phyloP scores from a whole-genome alignment of 2,329 filamentous ascomycete species.

The Curvularia verruculosa region DNA sequence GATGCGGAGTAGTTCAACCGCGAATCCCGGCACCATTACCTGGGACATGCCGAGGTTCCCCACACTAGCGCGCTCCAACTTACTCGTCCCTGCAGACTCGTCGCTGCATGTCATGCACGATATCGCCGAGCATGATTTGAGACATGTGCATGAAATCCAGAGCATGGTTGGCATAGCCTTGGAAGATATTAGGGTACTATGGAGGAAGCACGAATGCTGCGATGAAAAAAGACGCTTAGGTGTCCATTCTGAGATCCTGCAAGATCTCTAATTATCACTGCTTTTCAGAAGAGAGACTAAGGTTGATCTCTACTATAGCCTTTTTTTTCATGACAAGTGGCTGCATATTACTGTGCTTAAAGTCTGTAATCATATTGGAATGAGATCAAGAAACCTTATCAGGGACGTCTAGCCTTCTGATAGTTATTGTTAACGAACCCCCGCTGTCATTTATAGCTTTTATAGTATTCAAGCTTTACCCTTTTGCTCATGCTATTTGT shows the following conservation, averaged over 20 bases:
- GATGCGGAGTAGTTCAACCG: slow-evolving; percentile 27
- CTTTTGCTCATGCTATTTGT: not conserved
- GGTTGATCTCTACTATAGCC: not conserved
- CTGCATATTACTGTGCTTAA: not conserved
- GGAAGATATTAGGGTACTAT: not conserved
- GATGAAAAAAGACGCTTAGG: not conserved
- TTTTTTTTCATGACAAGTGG: not conserved
- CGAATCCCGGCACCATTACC: slow-evolving; percentile 16
- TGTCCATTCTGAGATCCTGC: not conserved
- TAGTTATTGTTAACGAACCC: too few species aligned
- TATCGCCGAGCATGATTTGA: not conserved
- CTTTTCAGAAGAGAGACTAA: not conserved
- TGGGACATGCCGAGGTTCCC: slow-evolving; percentile 20
- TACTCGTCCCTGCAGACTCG: slow-evolving; percentile 4
- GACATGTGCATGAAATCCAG: too few species aligned
- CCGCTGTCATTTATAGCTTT: too few species aligned
- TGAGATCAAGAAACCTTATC: not conserved
- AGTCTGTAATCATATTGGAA: not conserved
- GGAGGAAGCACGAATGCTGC: not conserved
- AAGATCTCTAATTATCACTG: not conserved
- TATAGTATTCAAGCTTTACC: too few species aligned
- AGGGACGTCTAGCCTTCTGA: not conserved
- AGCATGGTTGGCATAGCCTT: too few species aligned
- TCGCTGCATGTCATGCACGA: not conserved
- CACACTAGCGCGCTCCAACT: slow-evolving; percentile 16